Conservation (phyloP, 2,329 filamentous ascomycete species). For the Rhynchosporium secalis region DNA sequence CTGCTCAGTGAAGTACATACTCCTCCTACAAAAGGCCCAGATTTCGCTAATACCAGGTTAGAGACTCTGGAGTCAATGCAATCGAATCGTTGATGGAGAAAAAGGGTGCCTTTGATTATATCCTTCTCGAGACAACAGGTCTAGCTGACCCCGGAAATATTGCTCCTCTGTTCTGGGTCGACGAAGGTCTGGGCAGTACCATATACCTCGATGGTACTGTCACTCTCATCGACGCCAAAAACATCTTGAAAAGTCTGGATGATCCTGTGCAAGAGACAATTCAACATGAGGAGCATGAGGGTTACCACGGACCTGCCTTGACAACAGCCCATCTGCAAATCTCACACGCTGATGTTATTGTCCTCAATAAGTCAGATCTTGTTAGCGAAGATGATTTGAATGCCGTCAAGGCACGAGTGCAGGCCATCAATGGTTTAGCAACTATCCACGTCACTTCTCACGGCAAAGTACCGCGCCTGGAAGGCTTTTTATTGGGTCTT, state of each 20-base stretch:
- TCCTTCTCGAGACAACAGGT: conserved; percentile 92
- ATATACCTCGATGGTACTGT: conserved; percentile 98
- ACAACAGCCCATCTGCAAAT: conserved; percentile 96
- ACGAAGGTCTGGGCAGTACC: conserved; percentile 89
- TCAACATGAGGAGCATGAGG: conserved; percentile 52
- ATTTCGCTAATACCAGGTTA: conserved; percentile 40
- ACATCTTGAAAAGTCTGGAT: conserved; percentile 79
- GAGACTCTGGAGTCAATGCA: conserved; percentile 88
- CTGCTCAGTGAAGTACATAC: conserved; percentile 83
- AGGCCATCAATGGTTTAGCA: conserved; percentile 86
- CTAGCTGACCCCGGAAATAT: conserved; percentile 94
- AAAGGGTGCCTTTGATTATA: conserved; percentile 93
- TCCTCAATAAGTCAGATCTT: conserved; percentile 91
- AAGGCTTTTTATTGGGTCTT: conserved; percentile 84
- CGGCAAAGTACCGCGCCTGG: conserved; percentile 76
- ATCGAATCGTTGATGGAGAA: conserved; percentile 96
- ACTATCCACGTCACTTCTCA: conserved; percentile 80
- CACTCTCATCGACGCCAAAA: conserved; percentile 92
- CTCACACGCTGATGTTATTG: conserved; percentile 90
- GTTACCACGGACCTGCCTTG: conserved; percentile 64
- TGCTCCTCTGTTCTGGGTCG: conserved; percentile 95
- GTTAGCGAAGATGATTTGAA: conserved; percentile 69
- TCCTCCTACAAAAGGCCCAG: neutral
- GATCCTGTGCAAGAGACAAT: conserved; percentile 60
- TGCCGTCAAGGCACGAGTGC: conserved; percentile 68